Evolutionary conservation across 257 asterid species (phyloP).

Genomic region (Salvia hispanica): DNA sequence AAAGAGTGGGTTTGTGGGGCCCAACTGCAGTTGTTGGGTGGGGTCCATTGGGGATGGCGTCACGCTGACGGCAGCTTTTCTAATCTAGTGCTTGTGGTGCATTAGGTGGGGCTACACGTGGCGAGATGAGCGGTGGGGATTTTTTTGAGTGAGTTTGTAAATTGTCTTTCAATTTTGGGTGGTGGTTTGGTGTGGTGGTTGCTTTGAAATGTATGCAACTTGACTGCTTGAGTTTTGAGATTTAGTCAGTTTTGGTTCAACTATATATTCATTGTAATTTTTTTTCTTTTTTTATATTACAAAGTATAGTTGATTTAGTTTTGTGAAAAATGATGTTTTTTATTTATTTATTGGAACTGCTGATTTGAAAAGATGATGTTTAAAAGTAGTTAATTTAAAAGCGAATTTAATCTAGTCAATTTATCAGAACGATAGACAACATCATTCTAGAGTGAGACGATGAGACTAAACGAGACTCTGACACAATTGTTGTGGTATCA

Average conservation of each 20-base stretch:
- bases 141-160: background rate
- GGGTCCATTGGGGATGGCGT: conserved; percentile 14
- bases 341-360: no score
- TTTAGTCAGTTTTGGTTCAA: background rate
- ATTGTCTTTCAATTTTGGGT: background rate
- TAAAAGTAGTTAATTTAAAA: no score
- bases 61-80: conserved; percentile 20
- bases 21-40: conserved; percentile 28
- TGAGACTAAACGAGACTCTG: no score
- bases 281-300: background rate
- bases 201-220: background rate
- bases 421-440: no score
- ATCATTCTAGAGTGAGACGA: no score
- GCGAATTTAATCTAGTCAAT: no score
- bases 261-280: background rate
- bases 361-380: no score
- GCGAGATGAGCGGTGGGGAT: conserved; percentile 16
- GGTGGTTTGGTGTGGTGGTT: conserved; percentile 5
- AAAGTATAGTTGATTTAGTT: no score
- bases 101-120: conserved; percentile 30
- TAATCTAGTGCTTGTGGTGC: background rate
- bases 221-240: no score
- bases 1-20: conserved; percentile 14
- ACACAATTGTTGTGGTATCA: no score
- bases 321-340: no score